Base-by-base conservation (phyloP, 1,284 basidiomycete species). In the Agaricales sp. region DNA sequence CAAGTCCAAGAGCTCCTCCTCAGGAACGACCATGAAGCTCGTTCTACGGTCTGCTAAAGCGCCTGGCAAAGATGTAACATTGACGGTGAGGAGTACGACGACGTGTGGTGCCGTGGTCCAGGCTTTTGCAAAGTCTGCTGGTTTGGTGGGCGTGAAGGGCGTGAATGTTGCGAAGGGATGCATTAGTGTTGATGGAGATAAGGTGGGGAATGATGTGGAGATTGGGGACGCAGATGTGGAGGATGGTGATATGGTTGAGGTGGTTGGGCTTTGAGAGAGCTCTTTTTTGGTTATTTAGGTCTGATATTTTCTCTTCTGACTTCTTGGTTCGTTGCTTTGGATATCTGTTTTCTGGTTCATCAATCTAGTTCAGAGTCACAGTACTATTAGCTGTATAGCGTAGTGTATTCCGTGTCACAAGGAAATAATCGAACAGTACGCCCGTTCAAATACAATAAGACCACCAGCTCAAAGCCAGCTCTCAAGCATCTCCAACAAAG, bases 181-280 rank as follows among this genome's bases (percentile, higher is more conserved):
- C 43, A 55, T 88, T 26, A 69, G 68, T 55, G 66, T 88, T 16
- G 85, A 88, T 56, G 85, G 85, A 3, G 84, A 86, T 43, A 78
- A 69, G 59, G 70, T 86, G 68, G 67, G 66, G 12, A 69, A 76
- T 37, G 66, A 73, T 39, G 63, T 67, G 11, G 71, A 73, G 53
- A 87, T 88, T 52, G 70, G 77, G 6, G 74, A 77, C 13, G 72
- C 74, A 20, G 85, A 84, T 53, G 55, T 88, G 52, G 86, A 87
- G 55, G 83, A 88, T 55, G 86, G 85, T 0, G 86, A 88, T 62
- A 61, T 78, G 66, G 74, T 88, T 21, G 85, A 88, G 52, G 74
- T 88, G 21, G 71, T 77, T 50, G 85, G 80, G 20, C 56, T 85
- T 49, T 84, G 59, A 73, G 45, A 19, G 20, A 43, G 13, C 48